Percentiles rank a stretch among this genome's conserved stretches.
Conservation (phyloP, 164 flowering plant genomes). For the Chimonanthus praecox region DNA sequence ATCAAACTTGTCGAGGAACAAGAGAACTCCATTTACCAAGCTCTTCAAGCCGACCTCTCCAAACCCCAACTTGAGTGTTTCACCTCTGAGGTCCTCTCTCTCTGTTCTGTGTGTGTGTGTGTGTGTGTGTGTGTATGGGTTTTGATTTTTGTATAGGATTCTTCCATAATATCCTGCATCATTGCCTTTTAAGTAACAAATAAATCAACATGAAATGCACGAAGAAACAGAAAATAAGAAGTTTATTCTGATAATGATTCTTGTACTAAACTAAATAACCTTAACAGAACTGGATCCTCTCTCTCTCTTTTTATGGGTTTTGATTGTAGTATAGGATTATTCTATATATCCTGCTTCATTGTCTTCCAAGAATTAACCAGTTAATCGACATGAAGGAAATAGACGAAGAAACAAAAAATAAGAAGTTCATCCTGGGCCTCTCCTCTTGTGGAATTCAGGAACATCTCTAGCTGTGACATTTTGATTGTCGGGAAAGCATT, state of each 20-base stretch:
- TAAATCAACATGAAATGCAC: background rate
- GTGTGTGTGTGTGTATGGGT: background rate
- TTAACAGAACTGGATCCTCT: background rate
- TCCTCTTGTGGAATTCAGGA: no score
- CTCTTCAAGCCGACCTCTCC: slow-evolving; percentile 13
- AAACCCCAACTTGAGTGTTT: slow-evolving; percentile 13
- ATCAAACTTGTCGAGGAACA: slow-evolving; percentile 3
- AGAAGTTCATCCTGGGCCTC: background rate
- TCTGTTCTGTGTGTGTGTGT: background rate
- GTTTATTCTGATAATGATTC: background rate
- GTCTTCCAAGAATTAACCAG: background rate
- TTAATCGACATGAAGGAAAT: background rate
- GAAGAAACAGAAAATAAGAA: background rate
- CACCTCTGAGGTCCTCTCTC: slow-evolving; percentile 7
- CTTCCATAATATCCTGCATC: background rate
- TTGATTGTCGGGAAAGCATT: no score
- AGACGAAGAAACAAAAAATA: background rate
- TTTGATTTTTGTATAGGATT: background rate
- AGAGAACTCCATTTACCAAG: slow-evolving; percentile 6
- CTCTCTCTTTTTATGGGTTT: no score
- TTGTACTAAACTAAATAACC: background rate
- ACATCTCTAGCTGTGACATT: no score
- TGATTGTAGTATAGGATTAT: background rate
- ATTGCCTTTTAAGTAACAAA: background rate
- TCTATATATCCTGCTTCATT: background rate